phyloP scores from a whole-genome alignment of 2,329 filamentous ascomycete species.

The Berkeleyomyces basicola region DNA sequence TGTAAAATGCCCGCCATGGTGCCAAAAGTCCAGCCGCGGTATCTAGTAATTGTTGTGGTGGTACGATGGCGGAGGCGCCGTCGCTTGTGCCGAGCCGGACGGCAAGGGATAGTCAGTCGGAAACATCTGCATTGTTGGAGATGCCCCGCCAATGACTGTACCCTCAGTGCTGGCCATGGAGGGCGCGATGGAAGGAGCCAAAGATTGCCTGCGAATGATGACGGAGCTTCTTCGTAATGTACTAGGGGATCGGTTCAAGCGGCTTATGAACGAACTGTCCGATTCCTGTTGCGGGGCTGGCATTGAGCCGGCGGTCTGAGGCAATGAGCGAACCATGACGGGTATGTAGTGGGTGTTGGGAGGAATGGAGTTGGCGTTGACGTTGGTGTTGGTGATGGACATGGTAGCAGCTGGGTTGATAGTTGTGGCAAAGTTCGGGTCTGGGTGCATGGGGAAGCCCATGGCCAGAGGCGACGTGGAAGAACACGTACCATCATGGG shows the following conservation, averaged over 20 bases:
- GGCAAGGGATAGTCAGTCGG: slow-evolving; percentile 1
- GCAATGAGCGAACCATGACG: slow-evolving; percentile 7
- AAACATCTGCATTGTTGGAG: neutral
- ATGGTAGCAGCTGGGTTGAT: neutral
- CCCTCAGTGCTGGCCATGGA: slow-evolving; percentile 6
- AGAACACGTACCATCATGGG: slow-evolving; percentile 6
- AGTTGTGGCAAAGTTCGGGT: slow-evolving; percentile 5
- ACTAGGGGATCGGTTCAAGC: slow-evolving; percentile 9
- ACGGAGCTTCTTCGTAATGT: slow-evolving; percentile 9
- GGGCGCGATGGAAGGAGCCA: slow-evolving; percentile 5
- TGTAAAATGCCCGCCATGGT: neutral
- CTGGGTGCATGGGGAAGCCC: neutral
- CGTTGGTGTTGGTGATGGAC: neutral
- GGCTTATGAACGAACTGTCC: slow-evolving; percentile 8
- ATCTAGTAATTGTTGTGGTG: neutral
- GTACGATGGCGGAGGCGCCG: slow-evolving; percentile 2
- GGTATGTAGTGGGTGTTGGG: slow-evolving; percentile 4
- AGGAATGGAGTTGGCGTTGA: neutral
- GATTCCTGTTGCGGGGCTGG: slow-evolving; percentile 3
- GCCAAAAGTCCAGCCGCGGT: neutral
- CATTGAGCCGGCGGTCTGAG: neutral
- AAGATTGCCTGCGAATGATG: slow-evolving; percentile 9
- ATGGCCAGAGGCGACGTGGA: slow-evolving; percentile 5
- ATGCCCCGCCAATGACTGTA: neutral
- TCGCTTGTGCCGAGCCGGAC: neutral